Evolutionary conservation across 2,329 filamentous ascomycete species (phyloP).

Genomic region (Drechmeria coniospora): DNA sequence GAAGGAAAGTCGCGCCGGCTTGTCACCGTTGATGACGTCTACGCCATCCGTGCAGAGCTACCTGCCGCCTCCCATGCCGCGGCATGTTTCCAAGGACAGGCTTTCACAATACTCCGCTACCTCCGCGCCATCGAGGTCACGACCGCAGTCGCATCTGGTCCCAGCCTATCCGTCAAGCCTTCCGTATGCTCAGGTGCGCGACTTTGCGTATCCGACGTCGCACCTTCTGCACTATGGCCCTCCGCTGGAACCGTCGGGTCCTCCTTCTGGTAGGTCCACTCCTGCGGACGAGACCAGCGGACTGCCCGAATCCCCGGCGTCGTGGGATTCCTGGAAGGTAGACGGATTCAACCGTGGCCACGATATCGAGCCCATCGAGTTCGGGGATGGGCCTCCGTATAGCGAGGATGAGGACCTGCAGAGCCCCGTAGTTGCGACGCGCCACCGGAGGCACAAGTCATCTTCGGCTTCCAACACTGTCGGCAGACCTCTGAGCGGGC

Average conservation of each 20-base stretch:
- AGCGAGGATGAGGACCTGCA: conserved; percentile 92
- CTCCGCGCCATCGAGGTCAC: conserved; percentile 54
- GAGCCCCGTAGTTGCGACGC: conserved; percentile 72
- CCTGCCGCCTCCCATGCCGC: conserved; percentile 50
- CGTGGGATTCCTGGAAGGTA: conserved; percentile 41
- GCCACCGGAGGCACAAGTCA: conserved; percentile 77
- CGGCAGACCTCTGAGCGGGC: conserved; percentile 29
- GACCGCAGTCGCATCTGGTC: conserved; percentile 68
- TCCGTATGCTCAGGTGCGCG: conserved; percentile 76
- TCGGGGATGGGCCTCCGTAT: conserved; percentile 79
- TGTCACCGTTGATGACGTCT: conserved; percentile 43
- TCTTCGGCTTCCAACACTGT: conserved; percentile 33
- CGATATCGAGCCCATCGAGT: conserved; percentile 68
- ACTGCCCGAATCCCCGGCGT: conserved; percentile 65
- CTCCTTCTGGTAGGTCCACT: conserved; percentile 69
- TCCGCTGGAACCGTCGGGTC: conserved; percentile 54
- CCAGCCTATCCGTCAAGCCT: conserved; percentile 75
- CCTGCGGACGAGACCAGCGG: conserved; percentile 66
- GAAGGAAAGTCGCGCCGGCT: conserved; percentile 37
- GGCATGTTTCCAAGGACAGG: conserved; percentile 66
- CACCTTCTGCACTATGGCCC: conserved; percentile 91
- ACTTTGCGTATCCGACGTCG: conserved; percentile 77
- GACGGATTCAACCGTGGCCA: conserved; percentile 44
- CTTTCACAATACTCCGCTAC: conserved; percentile 70
- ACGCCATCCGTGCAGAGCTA: conserved; percentile 42